Conservation (phyloP, 2,329 filamentous ascomycete genomes). For the Emmonsiellopsis sp. region DNA sequence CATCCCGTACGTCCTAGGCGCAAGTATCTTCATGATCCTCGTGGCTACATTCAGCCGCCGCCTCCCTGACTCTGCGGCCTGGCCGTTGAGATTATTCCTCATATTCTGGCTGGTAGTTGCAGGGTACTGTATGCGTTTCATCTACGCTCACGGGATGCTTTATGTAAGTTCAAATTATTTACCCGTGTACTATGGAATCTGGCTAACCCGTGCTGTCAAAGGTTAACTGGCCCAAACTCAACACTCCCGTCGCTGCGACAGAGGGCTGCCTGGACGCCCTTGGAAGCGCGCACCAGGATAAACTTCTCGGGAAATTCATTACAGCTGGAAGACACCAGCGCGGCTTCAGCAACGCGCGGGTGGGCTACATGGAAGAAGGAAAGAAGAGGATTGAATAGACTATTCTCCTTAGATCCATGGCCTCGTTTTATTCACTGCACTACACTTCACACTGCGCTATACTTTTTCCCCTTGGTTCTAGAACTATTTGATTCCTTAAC, state of each 20-base stretch:
- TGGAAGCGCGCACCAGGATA: conserved; percentile 70
- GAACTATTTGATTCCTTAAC: conserved; percentile 3
- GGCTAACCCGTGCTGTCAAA: conserved; percentile 29
- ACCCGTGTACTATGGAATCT: conserved; percentile 6
- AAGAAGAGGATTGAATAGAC: conserved; percentile 86
- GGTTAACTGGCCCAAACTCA: conserved; percentile 98
- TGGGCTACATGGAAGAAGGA: conserved; percentile 84
- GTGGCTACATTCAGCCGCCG: conserved; percentile 65
- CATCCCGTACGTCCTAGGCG: conserved; percentile 83
- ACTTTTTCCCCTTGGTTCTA: conserved; percentile 2
- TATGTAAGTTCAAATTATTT: conserved; percentile 59
- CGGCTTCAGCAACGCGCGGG: conserved; percentile 70
- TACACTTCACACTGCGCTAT: background rate
- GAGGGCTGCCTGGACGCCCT: conserved; percentile 88
- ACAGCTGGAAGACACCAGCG: conserved; percentile 58
- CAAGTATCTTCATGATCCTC: conserved; percentile 74
- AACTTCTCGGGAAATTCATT: conserved; percentile 68
- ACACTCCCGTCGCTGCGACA: conserved; percentile 73
- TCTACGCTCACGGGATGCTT: conserved; percentile 77
- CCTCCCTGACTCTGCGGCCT: conserved; percentile 62
- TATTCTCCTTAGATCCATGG: background rate
- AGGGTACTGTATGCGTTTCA: conserved; percentile 65
- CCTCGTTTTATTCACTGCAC: conserved; percentile 1
- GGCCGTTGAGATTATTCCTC: conserved; percentile 74
- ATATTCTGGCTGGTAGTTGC: conserved; percentile 66